These are phyloP conservation scores for Metschnikowia drakensbergensis DNA, from an alignment of 805 yeast species.

Conservation along the genomic window DNA sequence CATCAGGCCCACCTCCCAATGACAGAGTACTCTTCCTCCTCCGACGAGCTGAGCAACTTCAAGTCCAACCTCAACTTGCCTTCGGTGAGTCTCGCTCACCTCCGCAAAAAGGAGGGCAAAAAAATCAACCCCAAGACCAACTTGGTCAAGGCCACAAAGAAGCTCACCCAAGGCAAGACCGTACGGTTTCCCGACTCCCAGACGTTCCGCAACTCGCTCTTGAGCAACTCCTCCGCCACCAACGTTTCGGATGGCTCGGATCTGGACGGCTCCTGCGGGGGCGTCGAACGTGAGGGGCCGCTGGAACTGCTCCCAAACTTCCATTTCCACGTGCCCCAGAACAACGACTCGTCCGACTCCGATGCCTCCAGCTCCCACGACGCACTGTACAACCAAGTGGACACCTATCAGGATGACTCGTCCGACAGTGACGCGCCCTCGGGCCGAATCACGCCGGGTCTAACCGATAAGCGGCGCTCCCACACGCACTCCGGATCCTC, in stretches of 20 bases:
- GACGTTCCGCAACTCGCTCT: conserved; percentile 24
- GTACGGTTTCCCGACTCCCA: conserved; percentile 30
- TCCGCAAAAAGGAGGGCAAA: conserved; percentile 15
- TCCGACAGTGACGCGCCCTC: conserved; percentile 13
- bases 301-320: conserved; percentile 15
- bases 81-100: conserved; percentile 27
- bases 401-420: conserved; percentile 15
- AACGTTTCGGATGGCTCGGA: conserved; percentile 13
- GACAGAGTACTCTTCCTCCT: conserved; percentile 16
- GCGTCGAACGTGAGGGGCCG: background rate
- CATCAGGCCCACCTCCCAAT: background rate
- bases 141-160: conserved; percentile 21
- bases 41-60: conserved; percentile 29
- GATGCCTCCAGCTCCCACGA: conserved; percentile 5
- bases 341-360: conserved; percentile 4
- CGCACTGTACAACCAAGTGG: conserved; percentile 5
- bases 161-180: conserved; percentile 19
- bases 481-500: background rate
- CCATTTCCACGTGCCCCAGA: conserved; percentile 7
- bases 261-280: background rate
- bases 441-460: background rate
- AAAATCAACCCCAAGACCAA: conserved; percentile 14
- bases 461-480: background rate
- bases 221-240: conserved; percentile 25
- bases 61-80: conserved; percentile 32